Conservation (phyloP, 345 rosid genomes). For the Brassica nigra region DNA sequence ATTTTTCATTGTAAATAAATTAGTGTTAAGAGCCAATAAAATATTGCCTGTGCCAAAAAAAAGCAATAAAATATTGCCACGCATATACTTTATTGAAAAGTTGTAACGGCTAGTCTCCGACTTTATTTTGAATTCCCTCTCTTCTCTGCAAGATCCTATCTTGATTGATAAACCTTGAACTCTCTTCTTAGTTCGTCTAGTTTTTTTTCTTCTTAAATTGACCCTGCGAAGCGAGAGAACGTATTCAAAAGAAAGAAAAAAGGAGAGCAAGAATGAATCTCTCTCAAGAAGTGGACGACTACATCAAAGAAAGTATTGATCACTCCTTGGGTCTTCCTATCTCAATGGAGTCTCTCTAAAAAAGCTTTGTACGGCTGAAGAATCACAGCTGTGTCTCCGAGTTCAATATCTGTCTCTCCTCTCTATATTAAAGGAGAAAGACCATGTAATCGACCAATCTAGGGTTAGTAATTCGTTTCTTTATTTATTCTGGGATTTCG, state of each 20-base stretch:
- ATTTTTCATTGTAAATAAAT: too few relatives aligned
- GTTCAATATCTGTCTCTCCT: constrained; percentile 46
- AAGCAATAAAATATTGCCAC: neutral
- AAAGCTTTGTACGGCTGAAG: constrained; percentile 61
- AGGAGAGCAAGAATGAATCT: constrained; percentile 45
- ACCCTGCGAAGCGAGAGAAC: constrained; percentile 9
- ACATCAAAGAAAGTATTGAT: constrained; percentile 65
- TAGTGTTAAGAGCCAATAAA: neutral
- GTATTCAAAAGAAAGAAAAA: constrained; percentile 8
- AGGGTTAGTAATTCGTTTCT: constrained; percentile 47
- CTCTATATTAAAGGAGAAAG: constrained; percentile 59
- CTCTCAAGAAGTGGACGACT: constrained; percentile 56
- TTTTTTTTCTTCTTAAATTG: neutral
- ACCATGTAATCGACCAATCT: constrained; percentile 56
- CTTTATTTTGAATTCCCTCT: neutral
- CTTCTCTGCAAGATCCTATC: neutral
- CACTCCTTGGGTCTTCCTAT: constrained; percentile 63
- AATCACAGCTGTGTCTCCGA: constrained; percentile 55
- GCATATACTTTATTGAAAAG: neutral
- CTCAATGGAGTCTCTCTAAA: constrained; percentile 50
- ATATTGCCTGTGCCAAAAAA: too few relatives aligned
- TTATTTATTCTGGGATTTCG: neutral
- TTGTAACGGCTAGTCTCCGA: neutral
- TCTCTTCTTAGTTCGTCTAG: neutral
- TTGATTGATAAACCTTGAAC: neutral